These are phyloP conservation scores for Alisma plantagoaquatica DNA, from an alignment of 106 monocot species.

Conservation along the genomic window DNA sequence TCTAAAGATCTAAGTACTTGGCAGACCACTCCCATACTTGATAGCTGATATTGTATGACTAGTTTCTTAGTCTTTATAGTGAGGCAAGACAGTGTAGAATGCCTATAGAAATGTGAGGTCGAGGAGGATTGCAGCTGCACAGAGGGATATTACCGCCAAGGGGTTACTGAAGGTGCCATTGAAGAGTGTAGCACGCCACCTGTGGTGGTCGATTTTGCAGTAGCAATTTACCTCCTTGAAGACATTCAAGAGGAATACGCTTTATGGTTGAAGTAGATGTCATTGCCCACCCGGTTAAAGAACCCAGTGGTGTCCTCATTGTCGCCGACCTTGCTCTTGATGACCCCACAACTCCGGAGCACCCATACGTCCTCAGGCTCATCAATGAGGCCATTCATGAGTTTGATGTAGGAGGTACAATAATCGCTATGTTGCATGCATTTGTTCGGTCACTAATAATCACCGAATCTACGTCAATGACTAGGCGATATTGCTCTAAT, in stretches of 20 bases:
- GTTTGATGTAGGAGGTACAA: too few species aligned
- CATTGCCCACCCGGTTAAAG: slow-evolving; percentile 1
- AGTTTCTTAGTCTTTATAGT: too few species aligned
- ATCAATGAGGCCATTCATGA: slow-evolving; percentile 4
- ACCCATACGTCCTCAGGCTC: not conserved
- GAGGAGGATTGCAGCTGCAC: too few species aligned
- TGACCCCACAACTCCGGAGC: not conserved
- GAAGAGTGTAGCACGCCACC: slow-evolving; percentile 1
- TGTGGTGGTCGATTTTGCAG: not conserved
- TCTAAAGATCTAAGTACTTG: too few species aligned
- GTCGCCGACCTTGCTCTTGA: slow-evolving; percentile 1
- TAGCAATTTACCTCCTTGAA: not conserved
- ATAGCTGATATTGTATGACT: too few species aligned
- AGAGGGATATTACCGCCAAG: too few species aligned
- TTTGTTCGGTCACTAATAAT: not conserved
- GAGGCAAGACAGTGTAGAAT: too few species aligned
- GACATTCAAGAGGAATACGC: not conserved
- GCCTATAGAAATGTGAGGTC: too few species aligned
- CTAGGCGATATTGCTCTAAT: slow-evolving; percentile 1
- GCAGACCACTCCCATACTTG: too few species aligned
- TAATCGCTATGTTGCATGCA: not conserved
- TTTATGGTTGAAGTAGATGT: not conserved
- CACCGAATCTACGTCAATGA: too few species aligned
- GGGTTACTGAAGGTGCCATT: slow-evolving; percentile 3
- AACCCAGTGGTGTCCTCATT: not conserved